Conservation (phyloP, 192 early-diverging fungal genomes). For the Allomyces macrogynus region DNA sequence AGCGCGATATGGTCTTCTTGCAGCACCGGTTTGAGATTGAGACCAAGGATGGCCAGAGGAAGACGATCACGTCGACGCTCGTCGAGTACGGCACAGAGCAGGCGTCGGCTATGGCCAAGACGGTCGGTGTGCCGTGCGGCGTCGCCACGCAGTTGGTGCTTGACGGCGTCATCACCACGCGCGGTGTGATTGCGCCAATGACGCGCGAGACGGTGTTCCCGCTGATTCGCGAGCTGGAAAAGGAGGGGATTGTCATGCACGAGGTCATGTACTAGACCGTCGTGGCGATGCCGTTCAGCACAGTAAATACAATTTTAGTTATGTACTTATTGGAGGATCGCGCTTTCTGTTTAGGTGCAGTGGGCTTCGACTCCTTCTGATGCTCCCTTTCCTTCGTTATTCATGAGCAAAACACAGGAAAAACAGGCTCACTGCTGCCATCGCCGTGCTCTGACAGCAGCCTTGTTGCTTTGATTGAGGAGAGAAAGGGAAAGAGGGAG, state of each 20-base stretch:
- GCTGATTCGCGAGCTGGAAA: slow-evolving; percentile 65
- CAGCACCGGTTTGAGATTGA: slow-evolving; percentile 95
- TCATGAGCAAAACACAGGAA: no score
- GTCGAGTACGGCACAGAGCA: slow-evolving; percentile 78
- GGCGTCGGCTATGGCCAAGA: slow-evolving; percentile 88
- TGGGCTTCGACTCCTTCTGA: no score
- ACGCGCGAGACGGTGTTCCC: slow-evolving; percentile 70
- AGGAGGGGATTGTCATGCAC: slow-evolving; percentile 71
- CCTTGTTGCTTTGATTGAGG: no score
- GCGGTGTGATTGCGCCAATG: slow-evolving; percentile 86
- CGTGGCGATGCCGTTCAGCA: no score
- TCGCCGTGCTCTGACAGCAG: no score
- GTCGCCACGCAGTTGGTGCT: slow-evolving; percentile 84
- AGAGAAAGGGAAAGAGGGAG: no score
- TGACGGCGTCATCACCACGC: slow-evolving; percentile 55
- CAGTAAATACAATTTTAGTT: no score
- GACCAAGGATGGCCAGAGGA: slow-evolving; percentile 58
- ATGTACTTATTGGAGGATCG: no score
- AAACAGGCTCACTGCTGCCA: no score
- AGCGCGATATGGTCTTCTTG: slow-evolving; percentile 93
- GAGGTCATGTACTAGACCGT: slow-evolving; percentile 22
- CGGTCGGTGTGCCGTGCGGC: slow-evolving; percentile 90
- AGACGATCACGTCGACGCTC: slow-evolving; percentile 81
- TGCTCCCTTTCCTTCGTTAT: no score
- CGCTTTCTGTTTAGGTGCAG: no score